Conservation (phyloP, 1,284 basidiomycete genomes). For the Ceratobasidium sp. region DNA sequence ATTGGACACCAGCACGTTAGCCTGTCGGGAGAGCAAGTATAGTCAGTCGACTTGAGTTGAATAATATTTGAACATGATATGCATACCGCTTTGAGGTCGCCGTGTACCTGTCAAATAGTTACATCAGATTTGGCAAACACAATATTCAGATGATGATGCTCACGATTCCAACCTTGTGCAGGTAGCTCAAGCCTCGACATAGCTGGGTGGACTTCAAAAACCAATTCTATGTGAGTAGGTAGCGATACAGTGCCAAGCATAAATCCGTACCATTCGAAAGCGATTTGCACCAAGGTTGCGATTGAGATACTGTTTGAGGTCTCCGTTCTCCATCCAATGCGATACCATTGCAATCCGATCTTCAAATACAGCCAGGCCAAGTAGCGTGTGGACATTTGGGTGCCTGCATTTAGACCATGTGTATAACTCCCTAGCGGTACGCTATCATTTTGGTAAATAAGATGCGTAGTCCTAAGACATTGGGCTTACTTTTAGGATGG, state of each 20-base stretch:
- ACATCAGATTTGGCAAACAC: too few species aligned
- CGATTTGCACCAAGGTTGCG: background rate
- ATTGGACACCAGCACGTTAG: background rate
- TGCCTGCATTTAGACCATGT: conserved; percentile 29
- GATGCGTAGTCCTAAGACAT: background rate
- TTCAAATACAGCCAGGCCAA: background rate
- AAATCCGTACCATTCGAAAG: background rate
- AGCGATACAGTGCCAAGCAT: background rate
- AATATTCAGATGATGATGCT: background rate
- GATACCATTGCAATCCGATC: background rate
- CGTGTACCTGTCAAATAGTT: conserved; percentile 5
- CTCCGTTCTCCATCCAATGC: conserved; percentile 19
- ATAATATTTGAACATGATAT: too few species aligned
- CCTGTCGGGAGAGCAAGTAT: background rate
- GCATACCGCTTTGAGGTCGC: conserved; percentile 12
- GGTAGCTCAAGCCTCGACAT: background rate
- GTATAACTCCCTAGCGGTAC: background rate
- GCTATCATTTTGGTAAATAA: background rate
- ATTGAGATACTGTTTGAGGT: background rate
- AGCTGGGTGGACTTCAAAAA: background rate
- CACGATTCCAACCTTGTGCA: conserved; percentile 8
- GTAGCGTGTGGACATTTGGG: background rate
- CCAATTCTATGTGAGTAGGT: background rate
- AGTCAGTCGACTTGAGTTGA: background rate
- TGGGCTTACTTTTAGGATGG: background rate